Percentiles rank a stretch among this genome's conserved stretches.
These are phyloP conservation scores for Peniophora sp. DNA, from an alignment of 1,284 basidiomycete genomes.

Conservation along the genomic window DNA sequence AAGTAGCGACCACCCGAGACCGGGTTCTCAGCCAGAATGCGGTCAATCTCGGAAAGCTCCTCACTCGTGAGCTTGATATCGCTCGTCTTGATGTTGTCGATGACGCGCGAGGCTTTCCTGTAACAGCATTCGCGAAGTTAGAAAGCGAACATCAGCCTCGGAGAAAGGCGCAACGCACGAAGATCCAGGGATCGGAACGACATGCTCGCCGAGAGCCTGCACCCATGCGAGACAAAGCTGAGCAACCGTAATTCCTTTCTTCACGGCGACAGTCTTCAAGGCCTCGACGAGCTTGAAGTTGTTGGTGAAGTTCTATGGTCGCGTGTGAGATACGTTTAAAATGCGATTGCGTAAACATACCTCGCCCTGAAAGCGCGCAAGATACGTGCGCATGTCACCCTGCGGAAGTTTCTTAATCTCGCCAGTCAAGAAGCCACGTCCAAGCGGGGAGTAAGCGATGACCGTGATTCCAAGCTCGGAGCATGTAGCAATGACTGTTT, in stretches of 20 bases:
- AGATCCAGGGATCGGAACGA: conserved; percentile 50
- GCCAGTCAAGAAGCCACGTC: conserved; percentile 47
- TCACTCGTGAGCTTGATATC: no score
- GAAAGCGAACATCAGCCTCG: no score
- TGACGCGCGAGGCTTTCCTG: no score
- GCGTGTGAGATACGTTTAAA: background rate
- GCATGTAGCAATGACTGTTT: conserved; percentile 26
- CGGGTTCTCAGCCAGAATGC: no score
- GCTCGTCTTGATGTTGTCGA: no score
- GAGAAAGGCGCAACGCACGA: conserved; percentile 30
- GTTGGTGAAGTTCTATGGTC: conserved; percentile 33
- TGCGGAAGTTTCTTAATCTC: conserved; percentile 34
- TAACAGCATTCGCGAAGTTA: no score
- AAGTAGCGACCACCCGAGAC: no score
- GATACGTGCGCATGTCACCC: no score
- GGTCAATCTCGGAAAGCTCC: no score
- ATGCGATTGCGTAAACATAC: conserved; percentile 9
- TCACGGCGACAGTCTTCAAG: conserved; percentile 35
- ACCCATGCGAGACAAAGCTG: conserved; percentile 64
- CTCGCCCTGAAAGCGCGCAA: conserved; percentile 23
- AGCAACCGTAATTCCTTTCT: conserved; percentile 42
- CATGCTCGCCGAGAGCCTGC: conserved; percentile 32
- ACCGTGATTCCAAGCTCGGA: conserved; percentile 41
- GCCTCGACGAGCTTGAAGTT: conserved; percentile 49
- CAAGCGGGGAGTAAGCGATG: conserved; percentile 48